Evolutionary conservation across 768 basidiomycete species (phyloP), one percentile per base, ranked within the genome.

Genomic region (Asterophora lycoperdoides): DNA sequence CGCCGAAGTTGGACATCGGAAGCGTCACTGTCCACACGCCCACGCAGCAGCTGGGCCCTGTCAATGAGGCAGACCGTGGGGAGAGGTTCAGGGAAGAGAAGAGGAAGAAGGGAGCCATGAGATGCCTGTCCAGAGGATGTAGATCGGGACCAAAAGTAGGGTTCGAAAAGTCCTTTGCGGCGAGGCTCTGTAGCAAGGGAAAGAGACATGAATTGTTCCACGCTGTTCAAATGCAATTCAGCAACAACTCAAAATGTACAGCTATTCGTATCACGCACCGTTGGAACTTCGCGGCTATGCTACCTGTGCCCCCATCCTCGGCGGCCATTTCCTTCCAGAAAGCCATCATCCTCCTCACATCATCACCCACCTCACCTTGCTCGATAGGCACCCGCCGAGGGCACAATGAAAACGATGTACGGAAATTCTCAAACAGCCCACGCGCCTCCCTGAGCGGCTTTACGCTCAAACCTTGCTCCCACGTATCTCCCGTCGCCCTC

Each of bases 131-230:
- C 51, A 2, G 69, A 13, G 9, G 30, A 32, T 32, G 63, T 57
- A 10, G 71, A 52, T 37, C 76, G 74, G 4, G 73, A 68, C 87
- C 87, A 91, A 65, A 84, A 89, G 55, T 83, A 79, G 0, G 87
- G 86, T 54, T 89, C 86, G 48, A 87, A 90, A 1, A 84, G 65
- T 7, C 86, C 85, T 61, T 77, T 82, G n/a, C 82, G 73, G 17
- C 83, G 77, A 6, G 87, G 81, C 57, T 92, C 89, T 13, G 84
- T 80, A 33, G 85, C 80, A 29, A 89, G 63, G 2, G 89, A 91
- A 15, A 89, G 70, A 0, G 84, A 80, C 78, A 84, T 85, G 57
- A 89, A 90, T 52, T 87, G 85, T 19, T 87, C 87, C 52, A 86
- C 68, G 7, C 85, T 89, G 54, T 38, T 17, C 19, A 41, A 46